A percentile compares a stretch with the other conserved stretches of the same genome.
Conservation (phyloP, 371 early-diverging fungal genomes). For the Choanephora cucurbitarum region DNA sequence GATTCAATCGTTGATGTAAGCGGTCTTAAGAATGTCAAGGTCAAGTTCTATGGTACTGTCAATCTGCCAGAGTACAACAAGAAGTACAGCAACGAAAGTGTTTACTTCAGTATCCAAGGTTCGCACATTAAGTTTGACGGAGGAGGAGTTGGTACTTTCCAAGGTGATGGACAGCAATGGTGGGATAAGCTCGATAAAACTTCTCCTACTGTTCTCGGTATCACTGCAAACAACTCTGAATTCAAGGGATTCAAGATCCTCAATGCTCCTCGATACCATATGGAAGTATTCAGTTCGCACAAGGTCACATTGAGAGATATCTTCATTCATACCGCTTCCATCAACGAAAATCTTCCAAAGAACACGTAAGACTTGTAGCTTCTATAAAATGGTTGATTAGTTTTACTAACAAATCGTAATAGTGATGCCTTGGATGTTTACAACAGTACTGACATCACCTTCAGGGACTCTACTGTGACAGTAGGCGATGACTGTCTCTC, state of each 20-base stretch:
- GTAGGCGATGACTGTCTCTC: slow-evolving; percentile 35
- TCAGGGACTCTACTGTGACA: slow-evolving; percentile 22
- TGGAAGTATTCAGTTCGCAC: slow-evolving; percentile 29
- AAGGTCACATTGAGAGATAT: slow-evolving; percentile 30
- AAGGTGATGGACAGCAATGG: slow-evolving; percentile 38
- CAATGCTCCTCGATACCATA: slow-evolving; percentile 35
- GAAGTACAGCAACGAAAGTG: slow-evolving; percentile 25
- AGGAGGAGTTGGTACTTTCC: slow-evolving; percentile 26
- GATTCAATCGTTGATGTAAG: slow-evolving; percentile 21
- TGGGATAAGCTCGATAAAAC: slow-evolving; percentile 32
- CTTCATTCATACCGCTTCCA: slow-evolving; percentile 29
- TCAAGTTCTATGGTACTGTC: slow-evolving; percentile 32
- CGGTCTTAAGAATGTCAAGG: slow-evolving; percentile 29
- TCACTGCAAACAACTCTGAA: slow-evolving; percentile 29
- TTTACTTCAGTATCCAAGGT: slow-evolving; percentile 30
- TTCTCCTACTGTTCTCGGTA: slow-evolving; percentile 35
- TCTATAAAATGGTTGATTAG: background rate
- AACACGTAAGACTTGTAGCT: slow-evolving; percentile 10
- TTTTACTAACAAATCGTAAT: background rate
- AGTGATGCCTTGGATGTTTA: slow-evolving; percentile 38
- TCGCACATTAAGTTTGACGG: slow-evolving; percentile 29
- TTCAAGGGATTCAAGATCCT: slow-evolving; percentile 36
- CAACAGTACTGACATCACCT: slow-evolving; percentile 24
- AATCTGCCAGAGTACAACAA: slow-evolving; percentile 28
- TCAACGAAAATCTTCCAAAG: slow-evolving; percentile 20